These are phyloP conservation scores for Solanum ossicruentum DNA, from an alignment of 257 asterid species.

Conservation along the genomic window DNA sequence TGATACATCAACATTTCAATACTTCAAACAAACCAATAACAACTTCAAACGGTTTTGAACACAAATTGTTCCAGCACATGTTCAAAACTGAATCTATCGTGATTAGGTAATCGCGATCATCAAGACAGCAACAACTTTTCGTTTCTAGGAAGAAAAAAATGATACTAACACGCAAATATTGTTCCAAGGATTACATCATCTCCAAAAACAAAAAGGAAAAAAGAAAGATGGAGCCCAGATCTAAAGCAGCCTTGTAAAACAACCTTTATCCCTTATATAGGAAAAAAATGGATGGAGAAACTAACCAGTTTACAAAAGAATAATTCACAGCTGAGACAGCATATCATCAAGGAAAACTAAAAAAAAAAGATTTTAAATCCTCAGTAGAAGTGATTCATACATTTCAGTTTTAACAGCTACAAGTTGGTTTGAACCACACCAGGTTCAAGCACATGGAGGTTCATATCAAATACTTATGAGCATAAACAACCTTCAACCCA, in stretches of 20 bases:
- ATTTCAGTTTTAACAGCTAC: neutral
- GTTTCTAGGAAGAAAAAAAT: neutral
- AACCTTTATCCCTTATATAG: neutral
- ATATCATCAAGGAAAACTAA: neutral
- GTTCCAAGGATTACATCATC: neutral
- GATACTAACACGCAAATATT: neutral
- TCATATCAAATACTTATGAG: neutral
- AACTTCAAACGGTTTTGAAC: neutral
- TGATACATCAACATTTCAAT: neutral
- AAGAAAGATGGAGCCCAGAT: neutral
- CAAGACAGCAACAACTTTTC: neutral
- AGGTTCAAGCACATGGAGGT: neutral
- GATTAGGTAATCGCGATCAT: neutral
- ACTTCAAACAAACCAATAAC: neutral
- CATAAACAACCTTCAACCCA: neutral
- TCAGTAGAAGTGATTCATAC: neutral
- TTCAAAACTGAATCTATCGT: neutral
- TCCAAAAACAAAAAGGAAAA: neutral
- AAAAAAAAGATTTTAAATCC: neutral
- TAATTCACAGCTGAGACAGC: neutral
- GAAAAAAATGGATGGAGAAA: neutral
- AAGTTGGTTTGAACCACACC: neutral
- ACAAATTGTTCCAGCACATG: neutral
- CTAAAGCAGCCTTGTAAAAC: neutral
- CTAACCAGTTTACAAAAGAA: neutral